A percentile compares a stretch with the other conserved stretches of the same genome.
Conservation (phyloP, 2,329 filamentous ascomycete genomes). For the Diaporthe nobilis region DNA sequence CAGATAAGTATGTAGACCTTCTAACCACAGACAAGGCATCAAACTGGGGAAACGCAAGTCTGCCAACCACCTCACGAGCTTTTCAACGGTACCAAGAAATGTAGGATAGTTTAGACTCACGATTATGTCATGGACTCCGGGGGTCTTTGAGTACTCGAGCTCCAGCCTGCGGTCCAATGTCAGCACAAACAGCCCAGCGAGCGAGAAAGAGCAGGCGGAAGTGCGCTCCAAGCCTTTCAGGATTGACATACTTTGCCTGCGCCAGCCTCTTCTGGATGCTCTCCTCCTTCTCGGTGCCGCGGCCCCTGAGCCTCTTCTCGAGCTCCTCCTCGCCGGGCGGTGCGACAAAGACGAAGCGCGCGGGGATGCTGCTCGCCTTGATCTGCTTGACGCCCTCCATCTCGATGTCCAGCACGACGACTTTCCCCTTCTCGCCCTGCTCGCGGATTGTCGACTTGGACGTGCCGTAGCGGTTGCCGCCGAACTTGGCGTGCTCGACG, state of each 20-base stretch:
- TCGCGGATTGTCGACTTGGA: constrained; percentile 84
- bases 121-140: constrained; percentile 67
- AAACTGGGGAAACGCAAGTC: background rate
- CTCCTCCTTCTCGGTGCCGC: constrained; percentile 84
- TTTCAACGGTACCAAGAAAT: background rate
- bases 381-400: constrained; percentile 99
- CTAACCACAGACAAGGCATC: background rate
- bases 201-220: background rate
- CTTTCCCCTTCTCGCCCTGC: constrained; percentile 77
- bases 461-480: constrained; percentile 89
- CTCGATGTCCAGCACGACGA: constrained; percentile 94
- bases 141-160: constrained; percentile 78
- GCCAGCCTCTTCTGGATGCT: constrained; percentile 77
- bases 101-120: constrained; percentile 15
- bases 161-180: constrained; percentile 61
- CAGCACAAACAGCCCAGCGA: background rate
- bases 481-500: constrained; percentile 88
- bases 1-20: constrained; percentile 17
- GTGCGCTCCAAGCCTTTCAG: background rate
- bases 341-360: constrained; percentile 87
- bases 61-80: background rate
- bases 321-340: constrained; percentile 83
- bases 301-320: constrained; percentile 79
- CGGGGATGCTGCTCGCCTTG: constrained; percentile 79
- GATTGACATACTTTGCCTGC: constrained; percentile 68